Base-by-base conservation (phyloP, 768 basidiomycete genomes). In the Dictyophora rubrovolvata region DNA sequence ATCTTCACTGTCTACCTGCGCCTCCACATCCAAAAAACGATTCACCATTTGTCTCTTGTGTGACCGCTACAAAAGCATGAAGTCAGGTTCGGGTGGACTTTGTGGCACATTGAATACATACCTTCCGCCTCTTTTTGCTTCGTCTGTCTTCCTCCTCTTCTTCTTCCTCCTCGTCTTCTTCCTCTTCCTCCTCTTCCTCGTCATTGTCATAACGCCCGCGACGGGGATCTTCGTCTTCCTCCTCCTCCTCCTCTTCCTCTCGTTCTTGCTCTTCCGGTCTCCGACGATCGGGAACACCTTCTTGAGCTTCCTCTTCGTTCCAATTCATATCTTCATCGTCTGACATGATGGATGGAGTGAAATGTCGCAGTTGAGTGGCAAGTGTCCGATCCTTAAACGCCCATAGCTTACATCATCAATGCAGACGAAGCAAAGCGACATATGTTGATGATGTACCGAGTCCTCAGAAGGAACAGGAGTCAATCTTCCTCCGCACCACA, bases 1-100 rank as follows among this genome's bases (percentile, higher is more conserved):
- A 3, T 97, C 96, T 18, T 98, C 96, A 33, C 96, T 93, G 64
- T 93, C 93, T 18, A 95, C 94, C 69, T 93, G 92, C 56, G 93
- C 93, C 74, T 95, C 92, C 59, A 94, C 80, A 82, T 98, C 96
- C 64, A 98, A 77, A 85, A 93, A 99, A 63, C 86, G 85, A 69
- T 83, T 88, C 22, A 82, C 79, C 56, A 74, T 72, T 53, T 63
- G 58, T 63, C 81, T 81, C 71, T 81, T 86, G 69, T 87, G 86
- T 61, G 84, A 81, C 61, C 79, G 83, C 83, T 85, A 55, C 52
- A 48, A 61, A 53, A 36, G 48, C 20, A 23, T 56, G 57, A 42
- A 62, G 61, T 56, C 48, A 53, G 3, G 36, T 34, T 34, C 8
- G 23, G 28, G 59, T 28, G 11, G 14, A 47, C 16, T 20, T 9